These are phyloP conservation scores for Neoscytalidium dimidiatum DNA, from an alignment of 2,329 filamentous ascomycete genomes.

Conservation along the genomic window DNA sequence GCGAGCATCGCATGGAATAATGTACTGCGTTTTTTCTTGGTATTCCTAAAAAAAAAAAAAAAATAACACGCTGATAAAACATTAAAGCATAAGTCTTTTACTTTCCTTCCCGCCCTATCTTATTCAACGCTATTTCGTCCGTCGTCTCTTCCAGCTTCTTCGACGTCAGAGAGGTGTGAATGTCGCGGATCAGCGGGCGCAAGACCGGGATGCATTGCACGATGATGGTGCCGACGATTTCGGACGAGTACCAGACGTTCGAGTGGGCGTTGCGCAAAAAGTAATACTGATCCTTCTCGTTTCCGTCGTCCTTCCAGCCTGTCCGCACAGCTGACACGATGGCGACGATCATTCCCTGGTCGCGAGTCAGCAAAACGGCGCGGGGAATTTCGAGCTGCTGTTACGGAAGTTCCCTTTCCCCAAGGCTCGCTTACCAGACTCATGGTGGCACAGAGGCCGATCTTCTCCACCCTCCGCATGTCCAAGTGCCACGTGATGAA, in stretches of 20 bases:
- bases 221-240: constrained; percentile 57
- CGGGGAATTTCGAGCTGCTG: too few species aligned
- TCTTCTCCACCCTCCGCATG: constrained; percentile 52
- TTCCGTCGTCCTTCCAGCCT: constrained; percentile 52
- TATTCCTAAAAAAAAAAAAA: too few species aligned
- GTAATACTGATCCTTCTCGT: constrained; percentile 49
- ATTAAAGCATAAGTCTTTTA: too few species aligned
- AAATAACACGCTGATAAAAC: too few species aligned
- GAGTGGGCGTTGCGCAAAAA: constrained; percentile 52
- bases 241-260: constrained; percentile 54
- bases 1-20: too few species aligned
- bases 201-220: constrained; percentile 57
- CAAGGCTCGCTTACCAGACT: constrained; percentile 39
- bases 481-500: constrained; percentile 51
- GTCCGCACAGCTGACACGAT: constrained; percentile 52
- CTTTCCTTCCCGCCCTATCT: not conserved
- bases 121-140: constrained; percentile 17
- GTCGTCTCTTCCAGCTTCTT: constrained; percentile 29
- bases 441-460: constrained; percentile 54
- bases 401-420: too few species aligned
- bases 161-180: constrained; percentile 42
- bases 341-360: constrained; percentile 49
- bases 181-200: constrained; percentile 49
- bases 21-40: too few species aligned
- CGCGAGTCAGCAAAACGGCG: not conserved